Conservation (phyloP, 2,329 filamentous ascomycete species). For the Pezicula carpinea region DNA sequence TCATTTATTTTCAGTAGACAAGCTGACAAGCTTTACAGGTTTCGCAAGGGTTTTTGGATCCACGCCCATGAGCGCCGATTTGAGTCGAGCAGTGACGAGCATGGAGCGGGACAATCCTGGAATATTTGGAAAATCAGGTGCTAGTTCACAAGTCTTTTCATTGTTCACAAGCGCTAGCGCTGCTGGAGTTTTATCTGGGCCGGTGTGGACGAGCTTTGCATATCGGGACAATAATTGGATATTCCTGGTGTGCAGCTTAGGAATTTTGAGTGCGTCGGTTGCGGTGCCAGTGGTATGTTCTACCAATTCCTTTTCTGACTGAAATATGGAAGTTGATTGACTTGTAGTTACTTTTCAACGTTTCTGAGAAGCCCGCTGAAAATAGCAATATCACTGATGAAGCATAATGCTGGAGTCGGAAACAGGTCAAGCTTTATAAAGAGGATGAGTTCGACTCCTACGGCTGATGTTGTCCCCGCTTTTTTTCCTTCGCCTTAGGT, state of each 20-base stretch:
- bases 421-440: too few relatives aligned
- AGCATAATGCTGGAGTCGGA: too few relatives aligned
- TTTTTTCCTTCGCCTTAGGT: too few relatives aligned
- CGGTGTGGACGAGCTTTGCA: conserved; percentile 6
- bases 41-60: conserved; percentile 7
- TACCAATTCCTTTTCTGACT: too few relatives aligned
- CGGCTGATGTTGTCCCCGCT: too few relatives aligned
- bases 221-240: conserved; percentile 8
- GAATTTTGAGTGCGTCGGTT: conserved; percentile 5
- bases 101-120: conserved; percentile 8
- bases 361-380: too few relatives aligned
- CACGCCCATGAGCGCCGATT: conserved; percentile 8
- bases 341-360: too few relatives aligned
- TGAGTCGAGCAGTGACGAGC: conserved; percentile 6
- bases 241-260: conserved; percentile 8
- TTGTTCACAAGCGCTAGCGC: conserved; percentile 9
- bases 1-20: too few relatives aligned
- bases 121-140: conserved; percentile 7
- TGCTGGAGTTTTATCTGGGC: conserved; percentile 10
- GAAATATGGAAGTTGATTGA: too few relatives aligned
- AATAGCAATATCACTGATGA: too few relatives aligned
- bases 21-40: background rate
- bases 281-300: background rate
- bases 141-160: conserved; percentile 11
- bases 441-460: too few relatives aligned